Conservation (phyloP, 345 rosid species). For the Arabis alpina region DNA sequence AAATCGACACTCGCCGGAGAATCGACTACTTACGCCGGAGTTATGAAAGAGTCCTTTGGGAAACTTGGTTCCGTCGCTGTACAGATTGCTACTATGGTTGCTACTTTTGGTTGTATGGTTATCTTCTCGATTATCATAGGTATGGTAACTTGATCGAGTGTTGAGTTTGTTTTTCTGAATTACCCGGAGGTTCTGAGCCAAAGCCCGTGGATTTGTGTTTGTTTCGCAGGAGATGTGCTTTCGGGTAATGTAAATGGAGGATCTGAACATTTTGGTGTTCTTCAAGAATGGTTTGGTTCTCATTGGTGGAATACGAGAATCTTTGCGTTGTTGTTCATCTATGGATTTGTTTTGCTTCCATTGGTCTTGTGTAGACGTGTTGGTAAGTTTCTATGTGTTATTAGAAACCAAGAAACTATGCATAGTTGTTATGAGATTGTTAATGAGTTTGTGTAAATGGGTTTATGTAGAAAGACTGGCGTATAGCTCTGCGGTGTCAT, state of each 20-base stretch:
- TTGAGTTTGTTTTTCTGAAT: neutral
- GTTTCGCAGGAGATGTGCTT: conserved; percentile 74
- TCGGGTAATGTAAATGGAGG: conserved; percentile 67
- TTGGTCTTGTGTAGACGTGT: conserved; percentile 66
- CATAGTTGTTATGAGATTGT: too few species aligned
- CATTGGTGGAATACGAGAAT: conserved; percentile 85
- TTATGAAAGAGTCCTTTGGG: conserved; percentile 88
- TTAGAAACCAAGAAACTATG: neutral
- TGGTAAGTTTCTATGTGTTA: conserved; percentile 49
- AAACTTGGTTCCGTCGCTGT: conserved; percentile 60
- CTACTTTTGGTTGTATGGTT: conserved; percentile 80
- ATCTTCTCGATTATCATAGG: conserved; percentile 77
- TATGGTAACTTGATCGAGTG: conserved; percentile 23
- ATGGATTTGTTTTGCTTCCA: conserved; percentile 70
- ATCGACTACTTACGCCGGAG: conserved; percentile 70
- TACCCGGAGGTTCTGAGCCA: too few species aligned
- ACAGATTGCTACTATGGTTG: conserved; percentile 70
- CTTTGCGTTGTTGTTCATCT: conserved; percentile 56
- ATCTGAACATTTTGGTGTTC: conserved; percentile 68
- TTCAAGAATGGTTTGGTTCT: conserved; percentile 88
- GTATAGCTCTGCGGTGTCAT: conserved; percentile 37
- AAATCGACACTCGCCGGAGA: conserved; percentile 68
- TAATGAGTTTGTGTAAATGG: conserved; percentile 7
- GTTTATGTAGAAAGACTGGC: conserved; percentile 32
- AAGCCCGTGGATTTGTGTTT: neutral